Percentiles rank a stretch among this genome's conserved stretches.
phyloP scores from a whole-genome alignment of 2,329 filamentous ascomycete species.

The Cercospora zeina region DNA sequence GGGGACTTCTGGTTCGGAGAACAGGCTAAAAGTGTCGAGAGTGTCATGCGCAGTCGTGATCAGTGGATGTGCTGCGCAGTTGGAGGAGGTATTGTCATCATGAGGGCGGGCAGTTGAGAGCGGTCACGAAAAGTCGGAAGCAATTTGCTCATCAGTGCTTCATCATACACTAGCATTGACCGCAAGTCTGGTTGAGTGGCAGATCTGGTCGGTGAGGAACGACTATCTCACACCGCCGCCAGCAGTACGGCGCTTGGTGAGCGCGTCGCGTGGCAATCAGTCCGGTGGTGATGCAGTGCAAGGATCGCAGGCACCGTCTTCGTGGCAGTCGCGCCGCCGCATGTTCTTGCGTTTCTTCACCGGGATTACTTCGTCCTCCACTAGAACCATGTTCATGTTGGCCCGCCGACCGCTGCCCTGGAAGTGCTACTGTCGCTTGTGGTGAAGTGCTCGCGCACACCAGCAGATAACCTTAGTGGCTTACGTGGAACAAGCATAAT shows the following conservation, averaged over 20 bases:
- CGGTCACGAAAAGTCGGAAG: background rate
- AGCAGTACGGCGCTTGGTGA: background rate
- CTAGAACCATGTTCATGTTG: background rate
- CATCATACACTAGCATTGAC: background rate
- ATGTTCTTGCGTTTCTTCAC: background rate
- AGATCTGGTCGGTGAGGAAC: background rate
- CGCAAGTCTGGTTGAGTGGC: conserved; percentile 2
- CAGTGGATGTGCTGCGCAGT: background rate
- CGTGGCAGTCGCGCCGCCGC: conserved; percentile 2
- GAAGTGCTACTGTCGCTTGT: background rate
- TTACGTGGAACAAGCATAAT: background rate
- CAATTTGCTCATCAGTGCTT: background rate
- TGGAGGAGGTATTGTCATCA: background rate
- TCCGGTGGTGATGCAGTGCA: background rate
- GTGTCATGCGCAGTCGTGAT: background rate
- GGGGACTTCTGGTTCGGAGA: background rate
- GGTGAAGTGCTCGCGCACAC: background rate
- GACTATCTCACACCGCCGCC: background rate
- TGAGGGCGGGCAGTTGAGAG: background rate
- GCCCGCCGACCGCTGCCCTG: background rate
- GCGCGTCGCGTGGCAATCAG: conserved; percentile 1
- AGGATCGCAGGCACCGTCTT: background rate
- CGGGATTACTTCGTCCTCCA: conserved; percentile 4
- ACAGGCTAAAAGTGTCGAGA: background rate
- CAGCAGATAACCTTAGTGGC: background rate